Evolutionary conservation across 2,329 filamentous ascomycete species (phyloP), one percentile per base, ranked within the genome.

Genomic region (Aschersonia sp.): DNA sequence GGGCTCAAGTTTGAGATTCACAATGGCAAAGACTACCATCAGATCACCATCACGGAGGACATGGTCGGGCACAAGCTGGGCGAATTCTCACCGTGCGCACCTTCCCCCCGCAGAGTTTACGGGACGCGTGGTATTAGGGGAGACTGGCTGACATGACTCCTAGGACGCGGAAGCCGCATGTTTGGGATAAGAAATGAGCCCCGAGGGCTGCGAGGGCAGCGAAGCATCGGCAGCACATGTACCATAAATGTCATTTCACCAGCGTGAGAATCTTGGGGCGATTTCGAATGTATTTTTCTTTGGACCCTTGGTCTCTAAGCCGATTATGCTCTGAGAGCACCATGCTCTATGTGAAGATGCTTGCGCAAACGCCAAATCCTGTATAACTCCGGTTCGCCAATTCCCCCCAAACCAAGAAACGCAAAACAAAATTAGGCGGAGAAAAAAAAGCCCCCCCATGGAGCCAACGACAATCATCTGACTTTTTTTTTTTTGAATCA

Each of bases 11-110:
- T 95, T 65, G 83, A 89, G 66, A 78, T 95, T 50, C 84, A 95
- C 70, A 94, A 95, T 63, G 89, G 89, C 59, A 94, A 92, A 70
- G 76, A 76, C 32, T 95, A 95, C 66, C 69, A 83, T 56, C 85
- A 92, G 55, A 74, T 95, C 47, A 75, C 73, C 54, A 84, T 95
- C 53, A 94, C 88, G 12, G 89, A 95, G 63, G 86, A 95, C 59
- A 95, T 95, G 89, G 89, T 95, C 45, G 89, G 89, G 47, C 84
- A 92, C 66, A 95, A 95, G 69, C 73, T 95, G 55, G 89, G 89
- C 57, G 89, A 95, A 68, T 95, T 95, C 64, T 81, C 87, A 52
- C 72, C 79, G 88, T 95, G 77, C 59, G 87, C 22, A 22, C 22
- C 22, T 2, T 0, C 22, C 22, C 22, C 22, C 22, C 22, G 22